Percentiles rank a stretch among this genome's conserved stretches.
These are phyloP conservation scores for Pseudevernia furfuracea DNA, from an alignment of 495 filamentous ascomycete species.

Conservation along the genomic window DNA sequence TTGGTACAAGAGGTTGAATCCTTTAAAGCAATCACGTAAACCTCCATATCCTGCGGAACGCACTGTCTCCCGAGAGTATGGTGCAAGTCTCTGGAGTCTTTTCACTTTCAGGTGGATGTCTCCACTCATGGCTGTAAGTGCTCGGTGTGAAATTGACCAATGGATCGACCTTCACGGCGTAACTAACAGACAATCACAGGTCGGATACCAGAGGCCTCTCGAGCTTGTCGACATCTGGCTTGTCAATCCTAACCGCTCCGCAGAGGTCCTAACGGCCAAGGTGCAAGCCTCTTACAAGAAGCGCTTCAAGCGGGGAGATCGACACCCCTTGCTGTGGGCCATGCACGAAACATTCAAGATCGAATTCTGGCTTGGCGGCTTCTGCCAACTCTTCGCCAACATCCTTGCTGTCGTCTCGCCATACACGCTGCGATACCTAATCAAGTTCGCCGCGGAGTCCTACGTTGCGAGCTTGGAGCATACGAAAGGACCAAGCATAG, in stretches of 20 bases:
- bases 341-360: slow-evolving; percentile 77
- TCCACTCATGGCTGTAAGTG: slow-evolving; percentile 43
- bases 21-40: too few relatives aligned
- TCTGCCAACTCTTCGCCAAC: slow-evolving; percentile 59
- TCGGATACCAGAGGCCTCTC: slow-evolving; percentile 72
- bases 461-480: slow-evolving; percentile 48
- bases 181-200: slow-evolving; percentile 27
- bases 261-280: slow-evolving; percentile 54
- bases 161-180: too few relatives aligned
- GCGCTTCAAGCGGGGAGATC: slow-evolving; percentile 55
- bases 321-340: slow-evolving; percentile 67
- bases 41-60: too few relatives aligned
- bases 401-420: slow-evolving; percentile 65
- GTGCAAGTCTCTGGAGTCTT: slow-evolving; percentile 44
- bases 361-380: slow-evolving; percentile 75
- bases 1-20: too few relatives aligned
- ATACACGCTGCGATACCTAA: slow-evolving; percentile 64
- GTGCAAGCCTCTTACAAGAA: slow-evolving; percentile 58
- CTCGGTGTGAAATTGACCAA: too few relatives aligned
- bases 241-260: slow-evolving; percentile 68
- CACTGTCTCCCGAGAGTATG: slow-evolving; percentile 36
- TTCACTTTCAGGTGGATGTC: slow-evolving; percentile 52
- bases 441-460: slow-evolving; percentile 67
- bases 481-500: slow-evolving; percentile 49
- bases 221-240: slow-evolving; percentile 77